Percentiles rank a stretch among this genome's conserved stretches.
These are phyloP conservation scores for Kuraishia capsulata DNA, from an alignment of 805 yeast species.

Conservation along the genomic window DNA sequence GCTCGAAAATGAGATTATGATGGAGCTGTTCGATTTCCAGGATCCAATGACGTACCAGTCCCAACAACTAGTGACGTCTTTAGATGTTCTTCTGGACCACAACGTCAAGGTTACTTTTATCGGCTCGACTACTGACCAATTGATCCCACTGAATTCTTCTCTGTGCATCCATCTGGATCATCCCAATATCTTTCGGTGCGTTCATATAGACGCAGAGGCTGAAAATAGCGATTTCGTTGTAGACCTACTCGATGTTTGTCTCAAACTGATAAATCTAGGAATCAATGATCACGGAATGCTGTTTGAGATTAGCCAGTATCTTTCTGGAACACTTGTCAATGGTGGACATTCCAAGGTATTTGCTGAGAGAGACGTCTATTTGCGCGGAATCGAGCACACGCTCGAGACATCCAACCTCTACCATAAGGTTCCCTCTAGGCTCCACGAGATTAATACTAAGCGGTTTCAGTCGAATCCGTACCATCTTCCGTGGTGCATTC, in stretches of 20 bases:
- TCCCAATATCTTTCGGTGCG: conserved; percentile 85
- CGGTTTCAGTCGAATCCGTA: conserved; percentile 71
- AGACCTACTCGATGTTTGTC: conserved; percentile 1
- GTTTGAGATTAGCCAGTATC: conserved; percentile 58
- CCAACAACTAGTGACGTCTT: conserved; percentile 53
- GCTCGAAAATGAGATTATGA: conserved; percentile 76
- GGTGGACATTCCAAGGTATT: conserved; percentile 85
- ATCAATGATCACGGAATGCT: conserved; percentile 20
- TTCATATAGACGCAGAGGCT: conserved; percentile 55
- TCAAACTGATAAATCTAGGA: conserved; percentile 15
- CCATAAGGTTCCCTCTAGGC: conserved; percentile 24
- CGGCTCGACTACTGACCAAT: conserved; percentile 88
- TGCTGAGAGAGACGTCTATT: conserved; percentile 71
- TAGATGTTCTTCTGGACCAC: conserved; percentile 53
- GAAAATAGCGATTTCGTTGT: conserved; percentile 26
- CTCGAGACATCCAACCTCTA: conserved; percentile 64
- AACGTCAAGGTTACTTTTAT: conserved; percentile 76
- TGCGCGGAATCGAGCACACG: conserved; percentile 60
- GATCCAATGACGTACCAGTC: conserved; percentile 66
- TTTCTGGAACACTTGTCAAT: conserved; percentile 64
- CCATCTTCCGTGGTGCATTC: conserved; percentile 85
- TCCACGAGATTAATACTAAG: conserved; percentile 20
- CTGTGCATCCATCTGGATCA: conserved; percentile 74
- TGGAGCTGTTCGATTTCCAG: conserved; percentile 84
- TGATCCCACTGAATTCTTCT: conserved; percentile 89